phyloP scores from a whole-genome alignment of 768 basidiomycete genomes.

The Podaxis sp. region DNA sequence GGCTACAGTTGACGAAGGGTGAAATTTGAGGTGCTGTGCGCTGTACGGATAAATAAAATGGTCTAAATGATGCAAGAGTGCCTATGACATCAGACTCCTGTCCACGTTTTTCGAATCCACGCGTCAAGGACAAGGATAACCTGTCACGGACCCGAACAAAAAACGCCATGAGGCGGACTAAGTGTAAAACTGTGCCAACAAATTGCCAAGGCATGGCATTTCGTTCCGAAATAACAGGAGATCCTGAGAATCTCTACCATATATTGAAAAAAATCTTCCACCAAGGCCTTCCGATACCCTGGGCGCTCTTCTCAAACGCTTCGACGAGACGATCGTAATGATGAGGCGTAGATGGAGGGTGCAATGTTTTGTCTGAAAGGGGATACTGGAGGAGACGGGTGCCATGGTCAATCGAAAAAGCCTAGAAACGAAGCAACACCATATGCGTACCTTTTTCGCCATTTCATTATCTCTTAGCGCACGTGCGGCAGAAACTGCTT shows the following conservation, averaged over 20 bases:
- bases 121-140: neutral
- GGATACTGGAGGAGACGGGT: constrained; percentile 50
- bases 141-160: neutral
- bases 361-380: constrained; percentile 59
- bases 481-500: constrained; percentile 59
- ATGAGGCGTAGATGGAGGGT: constrained; percentile 68
- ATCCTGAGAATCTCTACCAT: constrained; percentile 43
- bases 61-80: neutral
- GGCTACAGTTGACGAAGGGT: neutral
- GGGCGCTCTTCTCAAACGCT: constrained; percentile 71
- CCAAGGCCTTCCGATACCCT: constrained; percentile 78
- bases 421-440: constrained; percentile 26
- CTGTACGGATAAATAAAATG: neutral
- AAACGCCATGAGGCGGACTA: neutral
- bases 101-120: neutral
- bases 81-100: neutral
- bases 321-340: constrained; percentile 76
- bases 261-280: constrained; percentile 83
- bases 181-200: neutral
- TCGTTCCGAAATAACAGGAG: neutral
- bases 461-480: constrained; percentile 55
- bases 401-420: neutral
- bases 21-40: neutral
- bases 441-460: constrained; percentile 51
- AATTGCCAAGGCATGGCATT: neutral